Base-by-base conservation (phyloP, 371 early-diverging fungal species). In the Mortierella sp. region DNA sequence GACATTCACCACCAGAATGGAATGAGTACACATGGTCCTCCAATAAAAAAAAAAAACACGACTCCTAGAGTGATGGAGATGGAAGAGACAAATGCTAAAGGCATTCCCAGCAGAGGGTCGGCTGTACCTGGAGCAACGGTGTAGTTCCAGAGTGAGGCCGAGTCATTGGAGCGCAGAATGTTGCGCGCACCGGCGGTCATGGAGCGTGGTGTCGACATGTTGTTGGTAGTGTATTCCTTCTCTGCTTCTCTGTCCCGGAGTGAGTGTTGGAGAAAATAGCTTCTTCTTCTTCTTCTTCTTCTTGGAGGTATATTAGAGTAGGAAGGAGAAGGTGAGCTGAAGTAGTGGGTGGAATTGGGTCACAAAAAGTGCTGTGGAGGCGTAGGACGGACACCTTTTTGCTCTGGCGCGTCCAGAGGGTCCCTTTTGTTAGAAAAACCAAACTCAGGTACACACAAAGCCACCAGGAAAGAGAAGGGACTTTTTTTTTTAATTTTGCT, bases 71-170 rank as follows among this genome's bases (percentile, higher is more conserved):
- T 23, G 43, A 30, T 4, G n/a, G 19, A 14, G n/a, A 37, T 37
- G 37, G 37, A 37, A 37, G 4, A 62, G 57, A 29, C 15, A 6
- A n/a, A n/a, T n/a, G n/a, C n/a, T n/a, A n/a, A n/a, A n/a, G n/a
- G n/a, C n/a, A n/a, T n/a, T n/a, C n/a, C n/a, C n/a, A n/a, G n/a
- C n/a, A n/a, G n/a, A n/a, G n/a, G n/a, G n/a, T n/a, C n/a, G n/a
- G n/a, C n/a, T n/a, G 48, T 84, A 87, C 93, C 93, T 58, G 96
- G 96, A 23, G 96, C 95, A 52, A 96, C 84, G 0, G 96, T 95
- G 82, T 94, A 95, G 83, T 96, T 96, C 96, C 96, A 96, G 26
- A 96, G 82, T 57, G 93, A 92, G 18, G 94, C 92, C 23, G 96
- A 95, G 84, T 96, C 96, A 67, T 96, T 96, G 15, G 95, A 92